phyloP scores from a whole-genome alignment of 2,329 filamentous ascomycete species.

The Cladosporium velox region DNA sequence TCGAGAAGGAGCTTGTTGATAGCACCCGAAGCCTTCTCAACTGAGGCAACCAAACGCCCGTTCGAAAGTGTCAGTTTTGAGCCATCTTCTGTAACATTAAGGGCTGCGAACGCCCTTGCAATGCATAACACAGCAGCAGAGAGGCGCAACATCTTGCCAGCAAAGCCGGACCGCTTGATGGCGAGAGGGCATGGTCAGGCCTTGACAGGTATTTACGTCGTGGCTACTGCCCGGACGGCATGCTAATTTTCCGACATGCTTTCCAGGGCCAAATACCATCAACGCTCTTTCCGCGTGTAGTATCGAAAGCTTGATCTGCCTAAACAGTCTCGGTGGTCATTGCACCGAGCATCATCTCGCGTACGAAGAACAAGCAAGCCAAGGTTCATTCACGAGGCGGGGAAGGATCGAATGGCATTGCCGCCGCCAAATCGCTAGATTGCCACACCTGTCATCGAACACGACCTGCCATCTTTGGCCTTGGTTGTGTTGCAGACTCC shows the following conservation, averaged over 20 bases:
- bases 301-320: background rate
- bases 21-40: conserved; percentile 47
- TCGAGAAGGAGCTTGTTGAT: conserved; percentile 50
- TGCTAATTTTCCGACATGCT: conserved; percentile 1
- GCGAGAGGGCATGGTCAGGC: background rate
- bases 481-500: background rate
- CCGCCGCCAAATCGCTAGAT: too few relatives aligned
- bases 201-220: background rate
- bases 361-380: background rate
- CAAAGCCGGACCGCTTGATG: background rate
- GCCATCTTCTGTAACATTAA: conserved; percentile 36
- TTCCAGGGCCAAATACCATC: background rate
- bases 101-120: conserved; percentile 18
- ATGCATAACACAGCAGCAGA: background rate
- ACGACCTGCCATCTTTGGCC: background rate
- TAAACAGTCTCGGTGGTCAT: background rate
- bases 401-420: background rate
- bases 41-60: conserved; percentile 46
- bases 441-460: background rate
- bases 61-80: conserved; percentile 46
- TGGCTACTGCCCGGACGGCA: background rate
- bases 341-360: background rate
- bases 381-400: background rate
- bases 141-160: background rate
- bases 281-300: background rate